phyloP scores from a whole-genome alignment of 129 eudicot genomes.

The Arctium lappa region DNA sequence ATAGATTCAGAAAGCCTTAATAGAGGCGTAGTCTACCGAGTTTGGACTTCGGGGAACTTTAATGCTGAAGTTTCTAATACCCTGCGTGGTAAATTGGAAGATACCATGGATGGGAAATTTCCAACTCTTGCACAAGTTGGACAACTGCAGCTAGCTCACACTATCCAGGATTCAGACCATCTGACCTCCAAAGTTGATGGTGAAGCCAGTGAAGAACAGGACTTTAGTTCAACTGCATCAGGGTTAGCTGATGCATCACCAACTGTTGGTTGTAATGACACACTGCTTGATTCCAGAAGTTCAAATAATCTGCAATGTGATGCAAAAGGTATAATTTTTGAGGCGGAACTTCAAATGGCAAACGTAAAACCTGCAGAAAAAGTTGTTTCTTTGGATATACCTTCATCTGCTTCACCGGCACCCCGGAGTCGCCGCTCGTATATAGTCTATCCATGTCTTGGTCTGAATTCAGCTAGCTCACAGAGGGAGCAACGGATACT shows the following conservation, averaged over 20 bases:
- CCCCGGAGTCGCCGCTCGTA: conserved; percentile 45
- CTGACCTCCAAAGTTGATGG: conserved; percentile 33
- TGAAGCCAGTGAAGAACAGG: conserved; percentile 18
- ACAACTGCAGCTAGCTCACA: conserved; percentile 26
- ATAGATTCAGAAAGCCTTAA: conserved; percentile 57
- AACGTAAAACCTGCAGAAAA: conserved; percentile 21
- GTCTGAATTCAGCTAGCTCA: conserved; percentile 39
- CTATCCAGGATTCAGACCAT: conserved; percentile 30
- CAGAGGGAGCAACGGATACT: conserved; percentile 78
- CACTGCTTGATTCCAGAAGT: conserved; percentile 19
- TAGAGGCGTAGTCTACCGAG: conserved; percentile 63
- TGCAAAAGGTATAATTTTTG: conserved; percentile 21
- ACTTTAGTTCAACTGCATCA: conserved; percentile 8
- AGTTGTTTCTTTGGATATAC: conserved; percentile 24
- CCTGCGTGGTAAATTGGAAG: conserved; percentile 24
- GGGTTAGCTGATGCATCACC: conserved; percentile 26
- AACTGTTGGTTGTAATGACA: conserved; percentile 17
- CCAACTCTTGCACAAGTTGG: conserved; percentile 19
- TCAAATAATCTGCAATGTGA: conserved; percentile 26
- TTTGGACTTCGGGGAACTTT: conserved; percentile 72
- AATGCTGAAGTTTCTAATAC: conserved; percentile 31
- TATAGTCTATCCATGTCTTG: conserved; percentile 65
- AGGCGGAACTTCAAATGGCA: conserved; percentile 32
- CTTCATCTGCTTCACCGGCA: conserved; percentile 31
- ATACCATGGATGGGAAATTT: conserved; percentile 13